These are phyloP conservation scores for Berberis vulgaris DNA, from an alignment of 164 flowering plant species.

Conservation along the genomic window DNA sequence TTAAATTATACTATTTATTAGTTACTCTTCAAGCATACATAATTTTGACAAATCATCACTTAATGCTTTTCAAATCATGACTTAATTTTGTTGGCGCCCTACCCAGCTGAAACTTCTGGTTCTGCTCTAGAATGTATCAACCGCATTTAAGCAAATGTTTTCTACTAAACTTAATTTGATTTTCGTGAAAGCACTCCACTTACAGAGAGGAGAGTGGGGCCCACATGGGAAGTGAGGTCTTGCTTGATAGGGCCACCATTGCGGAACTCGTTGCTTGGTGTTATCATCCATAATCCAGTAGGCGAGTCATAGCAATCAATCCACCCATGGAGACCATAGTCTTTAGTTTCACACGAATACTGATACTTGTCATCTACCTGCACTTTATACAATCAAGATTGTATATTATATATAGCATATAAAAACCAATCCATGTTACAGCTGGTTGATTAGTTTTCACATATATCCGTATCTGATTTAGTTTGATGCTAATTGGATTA, in stretches of 20 bases:
- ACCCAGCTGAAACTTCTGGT: too few species aligned
- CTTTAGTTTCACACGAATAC: slow-evolving; percentile 59
- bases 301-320: slow-evolving; percentile 38
- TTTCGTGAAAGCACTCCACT: slow-evolving; percentile 10
- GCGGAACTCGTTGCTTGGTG: slow-evolving; percentile 78
- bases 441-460: too few species aligned
- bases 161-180: background rate
- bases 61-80: too few species aligned
- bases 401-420: too few species aligned
- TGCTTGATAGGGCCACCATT: slow-evolving; percentile 90
- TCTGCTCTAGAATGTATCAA: too few species aligned
- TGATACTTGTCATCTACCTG: slow-evolving; percentile 98
- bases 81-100: too few species aligned
- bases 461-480: too few species aligned
- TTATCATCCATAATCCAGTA: slow-evolving; percentile 82
- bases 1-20: too few species aligned
- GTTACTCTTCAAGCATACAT: too few species aligned
- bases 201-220: slow-evolving; percentile 78
- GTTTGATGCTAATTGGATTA: too few species aligned
- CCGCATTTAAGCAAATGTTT: background rate
- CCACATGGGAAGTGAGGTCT: slow-evolving; percentile 78
- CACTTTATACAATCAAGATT: background rate
- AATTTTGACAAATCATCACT: too few species aligned
- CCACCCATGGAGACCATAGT: slow-evolving; percentile 82
- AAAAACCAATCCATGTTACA: too few species aligned